Base-by-base conservation (phyloP, 495 filamentous ascomycete genomes). In the Aspergillus haitiensis region DNA sequence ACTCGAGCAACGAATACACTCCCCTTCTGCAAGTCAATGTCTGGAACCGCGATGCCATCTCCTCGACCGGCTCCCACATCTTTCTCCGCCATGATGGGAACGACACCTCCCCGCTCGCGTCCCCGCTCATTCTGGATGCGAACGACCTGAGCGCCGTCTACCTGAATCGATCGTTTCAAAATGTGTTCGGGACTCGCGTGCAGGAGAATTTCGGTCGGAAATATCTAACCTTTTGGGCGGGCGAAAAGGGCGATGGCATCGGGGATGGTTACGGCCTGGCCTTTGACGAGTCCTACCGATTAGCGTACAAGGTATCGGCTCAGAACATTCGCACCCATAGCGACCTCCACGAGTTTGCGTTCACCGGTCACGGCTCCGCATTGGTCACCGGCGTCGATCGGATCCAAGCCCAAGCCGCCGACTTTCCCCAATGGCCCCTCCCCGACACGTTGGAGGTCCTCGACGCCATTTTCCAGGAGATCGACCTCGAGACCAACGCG, bases 361-460 rank as follows among this genome's bases (percentile, higher is more conserved):
- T 77, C 47, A 75, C 72, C 4, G 59, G 63, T 15, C 69, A 80
- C 39, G 65, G 75, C 18, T 81, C 78, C 0, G 76, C 76, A 5
- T 59, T 82, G 9, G 76, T 81, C 9, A 73, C 75, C 11, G 70
- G 76, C 18, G 80, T 81, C 47, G 69, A 80, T 46, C 69, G 65
- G 7, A 56, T 60, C 7, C 58, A 71, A 5, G 39, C 40, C 0
- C 39, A 40, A 7, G 49, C 37, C 39, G 35, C 49, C 15, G 49
- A 46, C 11, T 46, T 59, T 13, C 36, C 16, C 5, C 21, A 53
- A 12, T 33, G 27, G 49, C 10, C 10, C 2, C 6, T 53, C 0
- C 57, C 57, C 8, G 37, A 40, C 5, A 31, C 39, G 1, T 46
- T 64, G 70, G 79, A 59, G 72, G 67, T 81, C 31, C 66, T 75